Conservation (phyloP, 2,329 filamentous ascomycete species). For the Alternaria consortialis region DNA sequence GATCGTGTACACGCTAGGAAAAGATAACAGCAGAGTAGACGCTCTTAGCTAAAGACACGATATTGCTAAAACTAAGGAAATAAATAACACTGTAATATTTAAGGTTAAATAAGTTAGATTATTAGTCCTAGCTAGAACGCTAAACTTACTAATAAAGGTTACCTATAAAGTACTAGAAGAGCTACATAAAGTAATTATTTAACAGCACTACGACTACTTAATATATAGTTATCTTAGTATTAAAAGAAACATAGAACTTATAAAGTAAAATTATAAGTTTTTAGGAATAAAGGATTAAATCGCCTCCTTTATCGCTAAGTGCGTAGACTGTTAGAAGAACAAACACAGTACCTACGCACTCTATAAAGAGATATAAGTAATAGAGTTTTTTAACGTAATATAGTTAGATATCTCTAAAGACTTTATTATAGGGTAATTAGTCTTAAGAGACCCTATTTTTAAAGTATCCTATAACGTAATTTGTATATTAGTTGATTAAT, state of each 20-base stretch:
- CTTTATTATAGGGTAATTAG: constrained; percentile 12
- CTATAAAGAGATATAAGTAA: constrained; percentile 12
- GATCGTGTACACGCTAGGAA: background rate
- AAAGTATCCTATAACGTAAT: constrained; percentile 3
- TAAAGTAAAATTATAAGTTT: constrained; percentile 10
- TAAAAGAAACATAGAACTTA: constrained; percentile 1
- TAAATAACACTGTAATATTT: too few relatives aligned
- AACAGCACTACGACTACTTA: background rate
- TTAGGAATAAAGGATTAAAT: constrained; percentile 4
- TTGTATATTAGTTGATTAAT: constrained; percentile 4
- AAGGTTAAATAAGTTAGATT: too few relatives aligned
- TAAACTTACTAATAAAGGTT: too few relatives aligned
- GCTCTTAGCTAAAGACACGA: constrained; percentile 7
- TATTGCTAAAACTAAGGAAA: too few relatives aligned
- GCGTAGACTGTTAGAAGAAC: constrained; percentile 10
- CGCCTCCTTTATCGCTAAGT: constrained; percentile 6
- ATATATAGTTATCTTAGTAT: background rate
- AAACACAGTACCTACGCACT: constrained; percentile 9
- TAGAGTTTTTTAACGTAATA: constrained; percentile 7
- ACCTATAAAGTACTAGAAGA: background rate
- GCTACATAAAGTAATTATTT: background rate
- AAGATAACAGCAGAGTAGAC: background rate
- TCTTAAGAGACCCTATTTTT: background rate
- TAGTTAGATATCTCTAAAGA: constrained; percentile 17
- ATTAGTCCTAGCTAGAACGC: background rate